Conservation (phyloP, 805 yeast species). For the Zygoascus bituminiphila region DNA sequence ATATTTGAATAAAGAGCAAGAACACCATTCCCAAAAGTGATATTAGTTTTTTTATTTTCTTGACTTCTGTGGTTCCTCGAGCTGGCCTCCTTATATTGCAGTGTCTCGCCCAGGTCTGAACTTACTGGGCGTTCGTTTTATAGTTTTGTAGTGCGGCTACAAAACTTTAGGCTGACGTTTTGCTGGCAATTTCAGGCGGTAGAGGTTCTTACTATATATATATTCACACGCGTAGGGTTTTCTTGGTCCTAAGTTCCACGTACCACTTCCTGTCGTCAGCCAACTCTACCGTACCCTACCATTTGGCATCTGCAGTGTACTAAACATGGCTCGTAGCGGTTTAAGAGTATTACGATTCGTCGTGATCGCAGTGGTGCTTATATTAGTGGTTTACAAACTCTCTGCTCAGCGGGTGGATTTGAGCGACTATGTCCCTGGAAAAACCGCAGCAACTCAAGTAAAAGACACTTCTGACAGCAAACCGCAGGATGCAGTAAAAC, state of each 20-base stretch:
- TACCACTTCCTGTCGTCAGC: not conserved
- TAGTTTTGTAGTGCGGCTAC: too few species aligned
- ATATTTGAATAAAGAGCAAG: too few species aligned
- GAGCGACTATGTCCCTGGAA: slow-evolving; percentile 16
- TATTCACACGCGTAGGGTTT: not conserved
- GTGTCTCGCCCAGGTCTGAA: too few species aligned
- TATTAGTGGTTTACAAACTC: slow-evolving; percentile 28
- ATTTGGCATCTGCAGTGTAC: too few species aligned
- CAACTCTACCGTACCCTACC: not conserved
- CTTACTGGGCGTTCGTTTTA: too few species aligned
- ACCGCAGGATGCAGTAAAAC: not conserved
- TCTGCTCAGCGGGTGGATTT: slow-evolving; percentile 21
- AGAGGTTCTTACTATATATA: not conserved
- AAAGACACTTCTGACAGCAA: slow-evolving; percentile 1
- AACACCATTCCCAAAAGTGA: too few species aligned
- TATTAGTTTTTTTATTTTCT: too few species aligned
- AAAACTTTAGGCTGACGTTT: not conserved
- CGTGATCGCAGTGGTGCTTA: slow-evolving; percentile 26
- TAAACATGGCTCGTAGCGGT: slow-evolving; percentile 29
- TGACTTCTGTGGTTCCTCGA: too few species aligned
- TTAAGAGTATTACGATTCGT: slow-evolving; percentile 29
- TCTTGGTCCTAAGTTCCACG: too few species aligned
- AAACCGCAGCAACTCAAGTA: slow-evolving; percentile 3
- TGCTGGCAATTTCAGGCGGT: not conserved
- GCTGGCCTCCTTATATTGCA: too few species aligned